Conservation (phyloP, 129 eudicot species). For the Artemisia argyi region DNA sequence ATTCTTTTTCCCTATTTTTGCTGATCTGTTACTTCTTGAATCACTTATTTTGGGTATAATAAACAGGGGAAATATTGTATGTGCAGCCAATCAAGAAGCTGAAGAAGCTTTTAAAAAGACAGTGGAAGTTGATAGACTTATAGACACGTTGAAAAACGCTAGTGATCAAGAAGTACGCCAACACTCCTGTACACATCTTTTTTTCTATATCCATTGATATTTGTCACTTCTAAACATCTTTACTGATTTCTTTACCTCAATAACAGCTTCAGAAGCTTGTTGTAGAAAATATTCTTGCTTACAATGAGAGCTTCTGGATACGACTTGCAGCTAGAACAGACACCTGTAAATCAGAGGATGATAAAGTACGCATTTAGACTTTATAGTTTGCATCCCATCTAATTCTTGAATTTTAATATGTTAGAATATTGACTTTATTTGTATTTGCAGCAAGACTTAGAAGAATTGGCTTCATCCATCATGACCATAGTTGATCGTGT, state of each 20-base stretch:
- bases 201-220: not conserved
- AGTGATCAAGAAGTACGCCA: conserved; percentile 68
- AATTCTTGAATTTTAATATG: conserved; percentile 5
- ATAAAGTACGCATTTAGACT: conserved; percentile 52
- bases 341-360: conserved; percentile 94
- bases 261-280: conserved; percentile 84
- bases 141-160: conserved; percentile 75
- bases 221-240: conserved; percentile 7
- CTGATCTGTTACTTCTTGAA: conserved; percentile 39
- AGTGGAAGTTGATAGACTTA: conserved; percentile 81
- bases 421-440: conserved; percentile 6
- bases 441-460: conserved; percentile 79
- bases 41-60: conserved; percentile 48
- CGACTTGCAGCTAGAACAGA: conserved; percentile 97
- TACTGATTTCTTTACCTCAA: conserved; percentile 4
- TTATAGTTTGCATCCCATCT: conserved; percentile 22
- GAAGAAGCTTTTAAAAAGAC: conserved; percentile 85
- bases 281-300: conserved; percentile 90
- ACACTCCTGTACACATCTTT: conserved; percentile 4
- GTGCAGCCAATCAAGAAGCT: conserved; percentile 76
- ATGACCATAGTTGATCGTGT: conserved; percentile 87
- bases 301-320: conserved; percentile 86
- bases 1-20: conserved; percentile 31
- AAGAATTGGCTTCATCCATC: conserved; percentile 75
- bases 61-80: conserved; percentile 84